Evolutionary conservation across 1,139 yeast genomes (phyloP).

Genomic region (Pichia sp.): DNA sequence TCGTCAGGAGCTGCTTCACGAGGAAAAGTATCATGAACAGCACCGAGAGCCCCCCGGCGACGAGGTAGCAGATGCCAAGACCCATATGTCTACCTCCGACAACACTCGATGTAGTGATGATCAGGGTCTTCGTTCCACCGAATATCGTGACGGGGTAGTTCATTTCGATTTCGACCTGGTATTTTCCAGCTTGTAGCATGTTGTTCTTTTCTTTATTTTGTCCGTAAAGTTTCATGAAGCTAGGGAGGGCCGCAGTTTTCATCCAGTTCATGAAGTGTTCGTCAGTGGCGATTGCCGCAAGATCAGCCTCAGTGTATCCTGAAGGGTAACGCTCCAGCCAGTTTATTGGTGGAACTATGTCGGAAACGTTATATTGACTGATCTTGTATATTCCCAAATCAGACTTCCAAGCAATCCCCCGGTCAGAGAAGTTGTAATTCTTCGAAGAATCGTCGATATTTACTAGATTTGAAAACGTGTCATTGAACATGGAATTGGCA

Average conservation of each 20-base stretch:
- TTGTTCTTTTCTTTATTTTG: slow-evolving; percentile 43
- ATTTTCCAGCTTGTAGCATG: slow-evolving; percentile 53
- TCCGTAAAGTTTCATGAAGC: slow-evolving; percentile 63
- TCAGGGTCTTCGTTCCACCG: slow-evolving; percentile 68
- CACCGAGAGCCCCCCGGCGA: slow-evolving; percentile 52
- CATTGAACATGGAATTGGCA: slow-evolving; percentile 74
- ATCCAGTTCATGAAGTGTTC: slow-evolving; percentile 72
- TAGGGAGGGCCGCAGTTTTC: slow-evolving; percentile 77
- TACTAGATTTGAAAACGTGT: slow-evolving; percentile 51
- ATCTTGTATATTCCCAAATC: slow-evolving; percentile 57
- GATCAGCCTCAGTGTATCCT: slow-evolving; percentile 63
- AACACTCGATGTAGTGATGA: slow-evolving; percentile 61
- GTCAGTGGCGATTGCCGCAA: slow-evolving; percentile 59
- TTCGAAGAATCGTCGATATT: slow-evolving; percentile 38
- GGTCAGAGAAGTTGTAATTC: slow-evolving; percentile 48
- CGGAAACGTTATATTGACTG: slow-evolving; percentile 52
- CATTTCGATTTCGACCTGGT: slow-evolving; percentile 54
- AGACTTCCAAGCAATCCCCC: slow-evolving; percentile 65
- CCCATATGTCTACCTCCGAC: slow-evolving; percentile 70
- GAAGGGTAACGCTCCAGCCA: slow-evolving; percentile 65
- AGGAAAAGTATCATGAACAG: slow-evolving; percentile 43
- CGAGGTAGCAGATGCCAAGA: slow-evolving; percentile 61
- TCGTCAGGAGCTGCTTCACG: slow-evolving; percentile 44
- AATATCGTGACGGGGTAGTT: slow-evolving; percentile 67
- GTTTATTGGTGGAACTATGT: slow-evolving; percentile 74